phyloP scores from a whole-genome alignment of 2,329 filamentous ascomycete species.

The Aspergillus fijiensis region DNA sequence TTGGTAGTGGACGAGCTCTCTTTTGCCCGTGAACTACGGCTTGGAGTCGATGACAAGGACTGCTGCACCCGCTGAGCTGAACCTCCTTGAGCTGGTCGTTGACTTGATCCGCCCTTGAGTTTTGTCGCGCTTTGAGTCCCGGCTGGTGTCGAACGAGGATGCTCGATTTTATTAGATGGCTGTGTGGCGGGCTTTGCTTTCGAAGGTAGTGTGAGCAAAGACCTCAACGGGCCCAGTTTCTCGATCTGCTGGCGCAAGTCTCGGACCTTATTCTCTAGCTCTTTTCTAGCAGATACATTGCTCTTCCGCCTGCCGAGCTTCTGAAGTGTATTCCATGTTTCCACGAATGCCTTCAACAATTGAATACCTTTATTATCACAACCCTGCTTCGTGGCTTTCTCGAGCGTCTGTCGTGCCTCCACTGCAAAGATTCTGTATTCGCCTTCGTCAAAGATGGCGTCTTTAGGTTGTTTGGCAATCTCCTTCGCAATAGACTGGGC shows the following conservation, averaged over 20 bases:
- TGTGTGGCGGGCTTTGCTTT: not conserved
- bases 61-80: not conserved
- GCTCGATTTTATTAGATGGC: not conserved
- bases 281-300: not conserved
- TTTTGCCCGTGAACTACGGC: not conserved
- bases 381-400: not conserved
- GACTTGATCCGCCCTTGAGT: not conserved
- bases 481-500: not conserved
- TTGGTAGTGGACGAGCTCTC: not conserved
- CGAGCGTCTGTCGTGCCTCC: not conserved
- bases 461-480: not conserved
- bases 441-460: not conserved
- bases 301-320: not conserved
- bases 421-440: not conserved
- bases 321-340: not conserved
- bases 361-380: not conserved
- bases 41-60: not conserved
- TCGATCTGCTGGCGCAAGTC: not conserved
- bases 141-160: not conserved
- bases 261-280: not conserved
- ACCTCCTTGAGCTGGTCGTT: not conserved
- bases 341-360: not conserved
- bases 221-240: not conserved
- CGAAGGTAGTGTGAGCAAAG: not conserved
- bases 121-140: not conserved